phyloP scores from a whole-genome alignment of 306 rosid species.

The Prunus dulcis region DNA sequence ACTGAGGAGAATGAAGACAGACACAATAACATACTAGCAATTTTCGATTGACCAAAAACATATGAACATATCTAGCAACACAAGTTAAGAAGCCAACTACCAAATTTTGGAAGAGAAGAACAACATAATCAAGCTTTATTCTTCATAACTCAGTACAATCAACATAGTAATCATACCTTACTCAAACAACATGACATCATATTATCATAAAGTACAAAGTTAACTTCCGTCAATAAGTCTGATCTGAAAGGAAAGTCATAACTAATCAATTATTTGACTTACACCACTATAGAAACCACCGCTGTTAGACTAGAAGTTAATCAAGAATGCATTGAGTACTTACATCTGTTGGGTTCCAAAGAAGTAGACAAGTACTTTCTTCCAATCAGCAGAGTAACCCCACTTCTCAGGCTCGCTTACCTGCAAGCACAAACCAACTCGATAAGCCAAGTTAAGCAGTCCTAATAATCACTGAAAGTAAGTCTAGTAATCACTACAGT shows the following conservation, averaged over 20 bases:
- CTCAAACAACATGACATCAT: slow-evolving; percentile 6
- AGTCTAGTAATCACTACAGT: background rate
- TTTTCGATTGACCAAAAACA: background rate
- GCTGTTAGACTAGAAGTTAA: background rate
- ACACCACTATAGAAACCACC: background rate
- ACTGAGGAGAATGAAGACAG: background rate
- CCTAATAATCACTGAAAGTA: background rate
- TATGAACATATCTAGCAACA: background rate
- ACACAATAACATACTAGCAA: background rate
- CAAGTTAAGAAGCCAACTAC: background rate
- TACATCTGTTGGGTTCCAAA: slow-evolving; percentile 97
- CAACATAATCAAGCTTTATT: background rate
- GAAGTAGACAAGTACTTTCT: slow-evolving; percentile 89
- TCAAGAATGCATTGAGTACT: slow-evolving; percentile 36
- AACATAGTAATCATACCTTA: slow-evolving; percentile 6
- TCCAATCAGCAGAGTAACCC: slow-evolving; percentile 88
- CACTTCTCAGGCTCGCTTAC: slow-evolving; percentile 94
- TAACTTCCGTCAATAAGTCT: slow-evolving; percentile 4
- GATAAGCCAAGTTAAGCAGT: background rate
- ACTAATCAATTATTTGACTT: background rate
- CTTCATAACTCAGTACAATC: background rate
- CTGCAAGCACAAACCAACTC: slow-evolving; percentile 51
- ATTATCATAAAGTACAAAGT: slow-evolving; percentile 2
- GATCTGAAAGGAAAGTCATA: background rate
- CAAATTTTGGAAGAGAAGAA: background rate